Evolutionary conservation across 768 basidiomycete genomes (phyloP), one percentile per base, ranked within the genome.

Genomic region (Nidularia sp.): DNA sequence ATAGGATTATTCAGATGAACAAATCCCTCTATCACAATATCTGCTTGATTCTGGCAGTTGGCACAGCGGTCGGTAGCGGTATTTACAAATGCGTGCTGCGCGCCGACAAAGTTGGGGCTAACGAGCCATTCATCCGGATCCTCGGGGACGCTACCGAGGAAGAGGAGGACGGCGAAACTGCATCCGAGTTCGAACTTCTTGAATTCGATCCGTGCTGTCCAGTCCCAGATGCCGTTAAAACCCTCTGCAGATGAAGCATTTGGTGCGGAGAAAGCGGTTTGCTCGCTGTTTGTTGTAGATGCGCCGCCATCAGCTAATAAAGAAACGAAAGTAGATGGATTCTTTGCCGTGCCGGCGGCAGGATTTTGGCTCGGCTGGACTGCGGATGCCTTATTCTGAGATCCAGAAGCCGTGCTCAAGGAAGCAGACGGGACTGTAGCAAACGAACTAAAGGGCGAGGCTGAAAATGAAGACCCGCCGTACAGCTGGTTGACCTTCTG

Each of bases 151-250:
- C 53, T 55, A 1, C 76, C 79, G 5, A 82, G 61, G 73, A 81
- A 81, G 48, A 82, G 54, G 13, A 73, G 58, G 29, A 81, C 65
- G 15, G 64, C 62, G 59, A 76, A 80, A 60, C 74, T 75, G 3
- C 62, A 49, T 2, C 70, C 71, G 34, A 78, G 55, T 53, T 72
- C 77, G 58, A 66, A 73, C 55, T 77, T 73, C 62, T 74, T 70
- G 59, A 70, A 61, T 15, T 63, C 61, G 44, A 79, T 65, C 34
- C 74, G 71, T 6, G 64, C 74, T 0, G 71, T 64, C 78, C 78
- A 80, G n/a, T 79, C 76, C 51, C 57, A 66, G 42, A 64, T 39
- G 3, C 58, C 45, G 12, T 25, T 43, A 8, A 12, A 12, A 12
- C 10, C 42, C 46, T 53, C 34, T 18, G 34, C 9, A 49, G 49